Evolutionary conservation across 164 flowering plant species (phyloP), one percentile per base, ranked within the genome.

Genomic region (Sextonia rubra): DNA sequence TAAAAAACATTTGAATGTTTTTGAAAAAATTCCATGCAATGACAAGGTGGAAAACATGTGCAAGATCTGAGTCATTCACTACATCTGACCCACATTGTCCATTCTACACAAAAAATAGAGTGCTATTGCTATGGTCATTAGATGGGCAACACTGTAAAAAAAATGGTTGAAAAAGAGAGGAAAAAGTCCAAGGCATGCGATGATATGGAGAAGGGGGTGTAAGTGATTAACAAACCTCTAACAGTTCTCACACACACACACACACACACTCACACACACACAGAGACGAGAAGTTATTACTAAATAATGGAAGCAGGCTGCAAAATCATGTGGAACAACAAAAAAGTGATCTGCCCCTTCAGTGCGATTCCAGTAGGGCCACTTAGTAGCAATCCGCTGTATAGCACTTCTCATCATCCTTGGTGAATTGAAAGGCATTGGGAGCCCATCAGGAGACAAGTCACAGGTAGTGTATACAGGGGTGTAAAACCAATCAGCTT

Each of bases 321-420:
- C 99, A 80, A 94, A 94, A 65, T 94, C 99, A 81, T 92, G 98
- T 47, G 99, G 99, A 47, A 83, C 86, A 2, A 94, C 87, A 77
- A 94, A 94, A 75, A 94, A 94, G 82, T 94, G 99, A 77, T 94
- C 93, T 72, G 97, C 97, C 55, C 97, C 98, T 83, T 94, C 95
- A 1, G 98, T 89, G 14, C 93, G 76, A 32, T 94, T 94, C 99
- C 99, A 94, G 61, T 89, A 92, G 72, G 98, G 99, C 99, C 97
- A 94, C 73, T 89, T 92, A 60, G 96, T 83, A 64, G 99, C 84
- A 58, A 94, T 92, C 44, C 91, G 93, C 75, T 92, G 97, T 66
- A 94, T 92, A 2, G 97, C 97, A 76, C 98, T 94, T 83, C 98
- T 85, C 97, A 94, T 94, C 97, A 92, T 92, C 30, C 99, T 79